A percentile compares a stretch with the other conserved stretches of the same genome.
These are phyloP conservation scores for Exobasidium rhododendri DNA, from an alignment of 1,284 basidiomycete genomes.

Conservation along the genomic window DNA sequence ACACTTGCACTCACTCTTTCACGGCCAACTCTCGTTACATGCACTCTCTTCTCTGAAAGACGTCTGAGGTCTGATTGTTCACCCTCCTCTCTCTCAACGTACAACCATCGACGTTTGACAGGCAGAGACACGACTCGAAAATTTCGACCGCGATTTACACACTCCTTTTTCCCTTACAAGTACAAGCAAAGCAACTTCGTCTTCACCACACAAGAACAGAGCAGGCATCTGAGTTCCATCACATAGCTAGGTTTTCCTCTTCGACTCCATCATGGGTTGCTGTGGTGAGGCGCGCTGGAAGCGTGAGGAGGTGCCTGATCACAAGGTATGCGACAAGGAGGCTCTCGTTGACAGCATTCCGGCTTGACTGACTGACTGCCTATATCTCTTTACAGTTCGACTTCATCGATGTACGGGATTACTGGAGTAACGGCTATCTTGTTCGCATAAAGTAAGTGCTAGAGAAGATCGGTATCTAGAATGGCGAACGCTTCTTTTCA, in stretches of 20 bases:
- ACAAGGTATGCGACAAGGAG: slow-evolving; percentile 68
- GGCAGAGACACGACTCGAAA: too few species aligned
- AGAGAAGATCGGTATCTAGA: background rate
- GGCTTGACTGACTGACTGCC: background rate
- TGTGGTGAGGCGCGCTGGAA: slow-evolving; percentile 66
- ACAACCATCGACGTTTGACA: too few species aligned
- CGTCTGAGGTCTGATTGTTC: too few species aligned
- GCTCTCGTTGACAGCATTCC: background rate
- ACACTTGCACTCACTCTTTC: too few species aligned
- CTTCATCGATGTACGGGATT: slow-evolving; percentile 90
- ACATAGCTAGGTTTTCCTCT: background rate
- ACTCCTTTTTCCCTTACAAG: too few species aligned
- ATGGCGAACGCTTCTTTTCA: background rate
- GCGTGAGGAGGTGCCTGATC: slow-evolving; percentile 92
- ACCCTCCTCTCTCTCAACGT: too few species aligned
- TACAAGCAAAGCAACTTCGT: too few species aligned
- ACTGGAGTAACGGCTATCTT: slow-evolving; percentile 77
- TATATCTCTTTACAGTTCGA: slow-evolving; percentile 69
- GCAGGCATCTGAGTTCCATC: too few species aligned
- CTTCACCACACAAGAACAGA: too few species aligned
- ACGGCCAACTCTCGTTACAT: too few species aligned
- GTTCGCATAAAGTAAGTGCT: slow-evolving; percentile 68
- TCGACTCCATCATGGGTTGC: slow-evolving; percentile 21
- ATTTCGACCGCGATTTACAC: too few species aligned
- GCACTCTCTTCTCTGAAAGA: too few species aligned